Evolutionary conservation across 139 green algal species (phyloP).

Genomic region (Chlorella ohadii): DNA sequence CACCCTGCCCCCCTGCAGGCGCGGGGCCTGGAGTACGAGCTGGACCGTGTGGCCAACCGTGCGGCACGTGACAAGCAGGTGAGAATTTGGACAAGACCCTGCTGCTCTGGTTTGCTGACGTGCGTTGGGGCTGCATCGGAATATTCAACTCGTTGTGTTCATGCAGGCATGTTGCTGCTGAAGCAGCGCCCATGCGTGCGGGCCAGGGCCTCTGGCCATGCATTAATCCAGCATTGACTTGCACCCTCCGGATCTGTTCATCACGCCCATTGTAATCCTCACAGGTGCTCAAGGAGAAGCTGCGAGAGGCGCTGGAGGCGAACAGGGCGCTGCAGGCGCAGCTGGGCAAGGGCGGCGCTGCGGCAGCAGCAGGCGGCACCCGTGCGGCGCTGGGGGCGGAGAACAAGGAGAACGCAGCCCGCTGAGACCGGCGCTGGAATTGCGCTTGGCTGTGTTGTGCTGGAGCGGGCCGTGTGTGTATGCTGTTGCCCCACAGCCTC

Average conservation of each 20-base stretch:
- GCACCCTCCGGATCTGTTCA: too few species aligned
- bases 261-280: background rate
- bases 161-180: too few species aligned
- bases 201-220: too few species aligned
- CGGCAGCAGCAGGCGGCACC: background rate
- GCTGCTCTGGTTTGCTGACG: too few species aligned
- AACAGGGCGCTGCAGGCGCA: slow-evolving; percentile 26
- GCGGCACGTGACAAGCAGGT: slow-evolving; percentile 44
- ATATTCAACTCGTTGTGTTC: too few species aligned
- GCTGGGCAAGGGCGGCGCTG: slow-evolving; percentile 7
- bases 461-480: too few species aligned
- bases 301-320: slow-evolving; percentile 23
- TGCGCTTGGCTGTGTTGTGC: too few species aligned
- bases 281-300: slow-evolving; percentile 39
- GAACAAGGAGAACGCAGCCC: slow-evolving; percentile 29
- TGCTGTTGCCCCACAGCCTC: too few species aligned
- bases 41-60: slow-evolving; percentile 59
- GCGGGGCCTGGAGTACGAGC: slow-evolving; percentile 70
- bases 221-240: too few species aligned
- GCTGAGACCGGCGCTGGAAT: background rate
- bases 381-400: background rate
- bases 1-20: slow-evolving; percentile 1
- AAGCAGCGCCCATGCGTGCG: too few species aligned
- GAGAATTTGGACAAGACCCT: too few species aligned
- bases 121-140: too few species aligned